phyloP scores from a whole-genome alignment of 306 rosid genomes.

The Herpetospermum pedunculosum region DNA sequence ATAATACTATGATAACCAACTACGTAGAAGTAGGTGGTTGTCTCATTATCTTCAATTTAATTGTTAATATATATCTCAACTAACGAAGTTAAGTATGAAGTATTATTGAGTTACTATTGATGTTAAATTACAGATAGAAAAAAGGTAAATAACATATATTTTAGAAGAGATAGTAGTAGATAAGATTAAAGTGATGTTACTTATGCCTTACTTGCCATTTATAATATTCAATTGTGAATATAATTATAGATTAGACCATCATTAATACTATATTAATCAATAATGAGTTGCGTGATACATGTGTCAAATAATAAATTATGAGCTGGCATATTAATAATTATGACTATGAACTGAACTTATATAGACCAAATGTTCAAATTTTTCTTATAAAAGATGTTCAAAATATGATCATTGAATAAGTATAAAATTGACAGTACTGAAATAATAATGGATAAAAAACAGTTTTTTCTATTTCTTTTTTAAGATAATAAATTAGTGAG shows the following conservation, averaged over 20 bases:
- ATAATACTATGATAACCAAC: no score
- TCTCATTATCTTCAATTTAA: no score
- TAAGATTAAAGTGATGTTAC: neutral
- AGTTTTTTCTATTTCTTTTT: no score
- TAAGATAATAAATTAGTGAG: no score
- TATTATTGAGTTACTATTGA: no score
- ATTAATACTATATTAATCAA: neutral
- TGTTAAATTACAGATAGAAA: no score
- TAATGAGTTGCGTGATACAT: neutral
- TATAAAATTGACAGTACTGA: neutral
- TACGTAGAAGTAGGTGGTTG: no score
- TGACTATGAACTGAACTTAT: neutral
- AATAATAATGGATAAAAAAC: no score
- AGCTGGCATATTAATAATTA: constrained; percentile 8
- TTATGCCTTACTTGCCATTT: neutral
- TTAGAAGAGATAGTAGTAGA: neutral
- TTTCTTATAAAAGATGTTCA: neutral
- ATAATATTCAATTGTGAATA: neutral
- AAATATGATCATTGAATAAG: neutral
- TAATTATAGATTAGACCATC: neutral
- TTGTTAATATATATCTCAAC: no score
- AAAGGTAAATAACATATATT: neutral
- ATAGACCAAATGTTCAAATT: neutral
- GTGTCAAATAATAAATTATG: neutral
- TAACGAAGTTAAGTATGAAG: no score